Evolutionary conservation across 1,284 basidiomycete species (phyloP).

Genomic region (Sphaerobolus stellatus): DNA sequence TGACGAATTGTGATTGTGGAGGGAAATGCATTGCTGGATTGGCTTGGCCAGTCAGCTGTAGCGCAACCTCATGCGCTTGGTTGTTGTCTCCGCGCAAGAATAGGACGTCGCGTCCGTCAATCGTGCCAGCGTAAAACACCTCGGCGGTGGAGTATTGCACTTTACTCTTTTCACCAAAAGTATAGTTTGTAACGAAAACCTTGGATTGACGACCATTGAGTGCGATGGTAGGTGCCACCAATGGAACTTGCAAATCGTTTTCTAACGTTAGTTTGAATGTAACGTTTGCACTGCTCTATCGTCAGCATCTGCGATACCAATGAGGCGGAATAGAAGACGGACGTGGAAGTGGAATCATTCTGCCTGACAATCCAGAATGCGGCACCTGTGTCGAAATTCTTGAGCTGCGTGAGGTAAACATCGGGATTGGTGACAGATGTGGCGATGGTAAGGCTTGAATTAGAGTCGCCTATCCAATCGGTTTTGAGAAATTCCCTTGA

Average conservation of each 20-base stretch:
- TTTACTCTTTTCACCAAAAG: slow-evolving; percentile 56
- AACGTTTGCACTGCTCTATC: slow-evolving; percentile 5
- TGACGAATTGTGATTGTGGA: too few relatives aligned
- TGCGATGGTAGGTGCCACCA: too few relatives aligned
- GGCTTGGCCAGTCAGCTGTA: slow-evolving; percentile 42
- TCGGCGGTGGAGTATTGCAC: slow-evolving; percentile 66
- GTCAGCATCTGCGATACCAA: not conserved
- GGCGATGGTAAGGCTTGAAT: slow-evolving; percentile 48
- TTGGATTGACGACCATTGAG: slow-evolving; percentile 70
- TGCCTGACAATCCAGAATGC: slow-evolving; percentile 74
- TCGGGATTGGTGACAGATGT: slow-evolving; percentile 47
- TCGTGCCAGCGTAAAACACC: slow-evolving; percentile 64
- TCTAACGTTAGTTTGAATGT: slow-evolving; percentile 5
- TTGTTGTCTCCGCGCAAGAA: slow-evolving; percentile 62
- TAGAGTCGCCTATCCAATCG: slow-evolving; percentile 64
- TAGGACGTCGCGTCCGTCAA: slow-evolving; percentile 65
- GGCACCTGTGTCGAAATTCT: slow-evolving; percentile 62
- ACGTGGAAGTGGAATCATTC: slow-evolving; percentile 64
- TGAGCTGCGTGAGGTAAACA: slow-evolving; percentile 61
- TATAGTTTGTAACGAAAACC: slow-evolving; percentile 65
- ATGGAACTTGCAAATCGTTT: not conserved
- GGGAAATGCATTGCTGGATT: slow-evolving; percentile 12
- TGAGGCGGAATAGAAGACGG: slow-evolving; percentile 24
- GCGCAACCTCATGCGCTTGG: slow-evolving; percentile 60
- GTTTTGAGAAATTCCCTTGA: slow-evolving; percentile 80